Conservation (phyloP, 208 protist genomes). For the Crithidia brevicula region DNA sequence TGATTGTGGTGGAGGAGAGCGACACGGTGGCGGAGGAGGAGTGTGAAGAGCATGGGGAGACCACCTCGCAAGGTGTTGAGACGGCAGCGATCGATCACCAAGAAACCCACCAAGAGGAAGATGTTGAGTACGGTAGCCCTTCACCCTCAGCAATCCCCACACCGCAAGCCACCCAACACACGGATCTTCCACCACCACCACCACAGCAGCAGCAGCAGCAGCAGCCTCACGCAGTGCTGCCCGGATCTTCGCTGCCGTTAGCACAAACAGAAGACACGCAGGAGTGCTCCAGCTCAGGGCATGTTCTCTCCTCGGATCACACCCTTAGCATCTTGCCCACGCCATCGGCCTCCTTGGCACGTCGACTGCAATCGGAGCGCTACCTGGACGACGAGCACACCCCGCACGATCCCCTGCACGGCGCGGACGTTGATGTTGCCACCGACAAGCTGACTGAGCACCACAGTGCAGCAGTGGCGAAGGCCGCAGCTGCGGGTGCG, state of each 20-base stretch:
- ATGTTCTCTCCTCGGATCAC: slow-evolving; percentile 13
- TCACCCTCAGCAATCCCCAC: no score
- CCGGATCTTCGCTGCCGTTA: neutral
- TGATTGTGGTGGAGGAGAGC: neutral
- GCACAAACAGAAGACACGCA: neutral
- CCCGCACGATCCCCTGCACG: neutral
- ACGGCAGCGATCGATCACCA: neutral
- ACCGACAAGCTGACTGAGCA: neutral
- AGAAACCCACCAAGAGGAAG: no score
- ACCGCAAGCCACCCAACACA: no score
- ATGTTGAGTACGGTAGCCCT: no score
- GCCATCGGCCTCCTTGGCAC: slow-evolving; percentile 17
- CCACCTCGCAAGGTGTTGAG: neutral
- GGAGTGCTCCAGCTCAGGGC: neutral
- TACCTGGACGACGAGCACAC: slow-evolving; percentile 4
- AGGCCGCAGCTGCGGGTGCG: neutral
- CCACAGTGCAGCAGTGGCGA: neutral
- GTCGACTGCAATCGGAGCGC: slow-evolving; percentile 8
- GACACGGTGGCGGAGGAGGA: neutral
- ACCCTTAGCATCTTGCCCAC: slow-evolving; percentile 19
- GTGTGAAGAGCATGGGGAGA: neutral
- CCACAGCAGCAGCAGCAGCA: neutral
- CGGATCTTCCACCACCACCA: neutral
- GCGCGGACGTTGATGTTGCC: neutral
- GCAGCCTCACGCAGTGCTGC: no score